Evolutionary conservation across 768 basidiomycete genomes (phyloP).

Genomic region (Pholiota conissans): DNA sequence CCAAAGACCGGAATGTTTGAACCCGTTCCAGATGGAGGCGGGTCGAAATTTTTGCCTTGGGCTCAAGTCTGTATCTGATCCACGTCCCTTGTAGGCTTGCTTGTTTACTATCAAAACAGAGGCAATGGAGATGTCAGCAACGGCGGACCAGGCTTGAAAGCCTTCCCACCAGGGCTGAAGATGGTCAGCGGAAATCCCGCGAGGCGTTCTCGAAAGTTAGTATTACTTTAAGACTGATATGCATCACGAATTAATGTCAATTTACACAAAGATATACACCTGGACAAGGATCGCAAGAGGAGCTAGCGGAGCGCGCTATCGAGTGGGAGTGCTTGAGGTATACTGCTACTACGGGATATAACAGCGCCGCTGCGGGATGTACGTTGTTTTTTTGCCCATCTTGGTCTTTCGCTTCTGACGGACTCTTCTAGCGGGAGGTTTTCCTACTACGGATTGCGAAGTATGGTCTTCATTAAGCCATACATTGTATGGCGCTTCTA

Average conservation of each 20-base stretch:
- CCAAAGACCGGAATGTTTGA: constrained; percentile 36
- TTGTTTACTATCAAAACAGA: constrained; percentile 44
- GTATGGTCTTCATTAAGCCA: constrained; percentile 17
- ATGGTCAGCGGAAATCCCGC: constrained; percentile 43
- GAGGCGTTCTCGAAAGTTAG: constrained; percentile 35
- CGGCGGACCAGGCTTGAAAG: constrained; percentile 39
- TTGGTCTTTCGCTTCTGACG: not conserved
- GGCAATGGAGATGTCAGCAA: constrained; percentile 36
- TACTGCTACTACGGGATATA: constrained; percentile 27
- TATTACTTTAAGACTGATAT: not conserved
- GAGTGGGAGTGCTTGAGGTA: constrained; percentile 42
- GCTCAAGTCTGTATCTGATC: not conserved
- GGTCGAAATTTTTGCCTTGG: not conserved
- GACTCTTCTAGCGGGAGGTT: constrained; percentile 28
- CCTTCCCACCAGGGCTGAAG: constrained; percentile 42
- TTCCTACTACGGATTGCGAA: constrained; percentile 44
- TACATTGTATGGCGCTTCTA: not conserved
- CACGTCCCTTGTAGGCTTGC: constrained; percentile 25
- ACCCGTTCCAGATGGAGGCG: constrained; percentile 37
- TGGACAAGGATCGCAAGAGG: constrained; percentile 36
- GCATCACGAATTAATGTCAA: not conserved
- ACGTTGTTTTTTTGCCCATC: not conserved
- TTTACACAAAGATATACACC: constrained; percentile 22
- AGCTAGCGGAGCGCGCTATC: constrained; percentile 39
- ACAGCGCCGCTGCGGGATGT: constrained; percentile 21